Evolutionary conservation across 257 asterid species (phyloP), one percentile per base, ranked within the genome.

Genomic region (Scutellaria baicalensis): DNA sequence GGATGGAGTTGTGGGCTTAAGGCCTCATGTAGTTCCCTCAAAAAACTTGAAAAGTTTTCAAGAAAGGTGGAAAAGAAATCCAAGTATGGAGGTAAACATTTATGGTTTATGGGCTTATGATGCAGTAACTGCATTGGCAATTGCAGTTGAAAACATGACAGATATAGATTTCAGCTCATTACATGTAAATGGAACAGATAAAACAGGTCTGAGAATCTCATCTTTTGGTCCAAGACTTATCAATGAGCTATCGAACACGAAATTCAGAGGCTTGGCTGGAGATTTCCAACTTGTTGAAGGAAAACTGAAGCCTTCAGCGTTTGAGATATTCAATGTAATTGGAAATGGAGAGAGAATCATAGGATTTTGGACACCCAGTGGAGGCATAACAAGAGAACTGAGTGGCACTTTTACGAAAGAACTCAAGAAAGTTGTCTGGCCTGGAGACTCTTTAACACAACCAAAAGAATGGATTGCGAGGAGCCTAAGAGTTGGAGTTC

Each of bases 1-100:
- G 89, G 85, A 89, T 38, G 91, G 96, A 31, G 88, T 84, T 52
- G 9, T 89, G 42, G 96, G 88, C 8, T n/a, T 89, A 35, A 79
- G 85, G 83, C 86, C 91, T 7, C 61, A 78, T 38, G 66, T 83
- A 0, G 36, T 78, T 0, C n/a, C 23, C 2, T 83, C 96, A 0
- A 49, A 73, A 18, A 57, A 75, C 11, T 75, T 74, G 0, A 47
- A 42, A 8, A 72, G 16, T 18, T 86, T 89, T 63, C 57, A 44
- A 54, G 75, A 62, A 68, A 78, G 83, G 59, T 89, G 88, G 89
- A 82, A 59, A 45, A 72, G 62, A 56, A 74, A 73, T 42, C 9
- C 59, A 5, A 36, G 2, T n/a, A 69, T 51, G 71, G 89, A 76
- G 9, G 8, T 86, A 10, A 86, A 81, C 38, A 59, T 77, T n/a